These are phyloP conservation scores for Phytophthora pluvialis DNA, from an alignment of 352 stramenopile species.

Conservation along the genomic window DNA sequence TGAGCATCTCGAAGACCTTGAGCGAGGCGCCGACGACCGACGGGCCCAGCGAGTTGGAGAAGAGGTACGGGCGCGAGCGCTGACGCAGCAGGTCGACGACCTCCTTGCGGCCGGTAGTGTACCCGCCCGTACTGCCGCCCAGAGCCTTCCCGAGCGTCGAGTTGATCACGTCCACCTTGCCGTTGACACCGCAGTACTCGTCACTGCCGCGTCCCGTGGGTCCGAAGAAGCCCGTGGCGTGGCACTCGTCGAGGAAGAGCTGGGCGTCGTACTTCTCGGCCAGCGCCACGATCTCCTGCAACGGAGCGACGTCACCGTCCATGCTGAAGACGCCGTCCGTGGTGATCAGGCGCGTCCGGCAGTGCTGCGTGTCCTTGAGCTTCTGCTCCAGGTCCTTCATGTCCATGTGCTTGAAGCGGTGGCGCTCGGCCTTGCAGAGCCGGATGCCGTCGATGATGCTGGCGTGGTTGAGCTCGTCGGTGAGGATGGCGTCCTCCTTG, in stretches of 20 bases:
- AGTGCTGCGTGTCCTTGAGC: conserved; percentile 90
- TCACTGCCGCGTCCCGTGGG: conserved; percentile 91
- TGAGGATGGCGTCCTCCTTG: conserved; percentile 93
- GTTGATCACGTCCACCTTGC: conserved; percentile 94
- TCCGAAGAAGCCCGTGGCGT: conserved; percentile 95
- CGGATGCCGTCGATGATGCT: conserved; percentile 96
- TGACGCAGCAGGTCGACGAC: conserved; percentile 93
- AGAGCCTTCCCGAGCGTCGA: conserved; percentile 95
- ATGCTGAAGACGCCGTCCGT: conserved; percentile 97
- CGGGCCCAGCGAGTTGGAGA: conserved; percentile 93
- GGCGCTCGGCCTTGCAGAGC: conserved; percentile 93
- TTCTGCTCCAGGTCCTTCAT: conserved; percentile 91
- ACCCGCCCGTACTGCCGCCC: conserved; percentile 92
- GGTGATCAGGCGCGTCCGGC: conserved; percentile 90
- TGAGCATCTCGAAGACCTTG: conserved; percentile 95
- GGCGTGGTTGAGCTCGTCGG: conserved; percentile 94
- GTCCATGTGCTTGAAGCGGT: conserved; percentile 95
- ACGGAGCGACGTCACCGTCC: conserved; percentile 93
- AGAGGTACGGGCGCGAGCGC: conserved; percentile 92
- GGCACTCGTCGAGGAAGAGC: conserved; percentile 95
- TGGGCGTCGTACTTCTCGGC: conserved; percentile 94
- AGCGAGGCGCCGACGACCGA: conserved; percentile 94
- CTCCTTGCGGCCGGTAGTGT: conserved; percentile 91
- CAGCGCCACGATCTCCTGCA: conserved; percentile 91
- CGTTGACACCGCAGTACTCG: conserved; percentile 91